Conservation (phyloP, 176 grass and related monocot species). For the Carex littledalei region DNA sequence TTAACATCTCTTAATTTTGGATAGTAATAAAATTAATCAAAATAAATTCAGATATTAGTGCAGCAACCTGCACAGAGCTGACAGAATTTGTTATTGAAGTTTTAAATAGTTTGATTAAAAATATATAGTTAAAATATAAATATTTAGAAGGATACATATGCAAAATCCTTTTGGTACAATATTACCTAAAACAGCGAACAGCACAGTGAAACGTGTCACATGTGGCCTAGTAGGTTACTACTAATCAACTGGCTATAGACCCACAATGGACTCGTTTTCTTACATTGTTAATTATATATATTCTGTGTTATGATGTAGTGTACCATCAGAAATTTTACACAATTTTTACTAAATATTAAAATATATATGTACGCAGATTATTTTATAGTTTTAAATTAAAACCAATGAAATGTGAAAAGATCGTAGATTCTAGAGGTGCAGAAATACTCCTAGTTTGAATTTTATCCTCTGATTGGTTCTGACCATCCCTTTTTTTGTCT, state of each 20-base stretch:
- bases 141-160: neutral
- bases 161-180: neutral
- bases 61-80: no score
- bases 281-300: neutral
- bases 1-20: no score
- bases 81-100: neutral
- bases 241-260: neutral
- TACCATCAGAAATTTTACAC: neutral
- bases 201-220: neutral
- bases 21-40: no score
- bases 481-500: neutral
- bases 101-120: neutral
- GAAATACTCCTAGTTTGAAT: neutral
- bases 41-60: no score
- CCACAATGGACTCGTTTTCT: neutral
- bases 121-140: neutral
- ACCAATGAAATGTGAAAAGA: neutral
- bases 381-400: neutral
- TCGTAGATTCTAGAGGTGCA: neutral
- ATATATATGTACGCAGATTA: neutral
- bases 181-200: neutral
- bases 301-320: neutral
- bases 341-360: neutral
- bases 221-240: neutral
- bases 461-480: constrained; percentile 1